Evolutionary conservation across 352 stramenopile genomes (phyloP).

Genomic region (Thalassiosira mediterranea): DNA sequence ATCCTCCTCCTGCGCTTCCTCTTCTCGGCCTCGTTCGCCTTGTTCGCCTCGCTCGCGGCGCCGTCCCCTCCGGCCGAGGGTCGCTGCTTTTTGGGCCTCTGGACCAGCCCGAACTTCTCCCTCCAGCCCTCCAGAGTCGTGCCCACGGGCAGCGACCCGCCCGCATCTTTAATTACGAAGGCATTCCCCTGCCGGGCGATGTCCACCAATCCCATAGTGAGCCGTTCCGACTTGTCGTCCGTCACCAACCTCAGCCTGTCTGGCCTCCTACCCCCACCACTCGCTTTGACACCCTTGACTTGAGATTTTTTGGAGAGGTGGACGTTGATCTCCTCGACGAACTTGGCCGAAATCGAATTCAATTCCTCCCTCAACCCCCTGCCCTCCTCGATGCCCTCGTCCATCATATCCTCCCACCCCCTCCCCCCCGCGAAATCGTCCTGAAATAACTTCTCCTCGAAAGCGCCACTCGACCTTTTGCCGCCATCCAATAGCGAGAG

Average conservation of each 20-base stretch:
- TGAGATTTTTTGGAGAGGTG: neutral
- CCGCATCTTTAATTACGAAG: slow-evolving; percentile 32
- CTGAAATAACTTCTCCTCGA: slow-evolving; percentile 30
- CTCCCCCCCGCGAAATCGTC: neutral
- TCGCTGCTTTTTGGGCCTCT: neutral
- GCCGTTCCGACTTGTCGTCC: slow-evolving; percentile 49
- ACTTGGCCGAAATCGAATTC: slow-evolving; percentile 17
- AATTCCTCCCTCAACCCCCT: slow-evolving; percentile 21
- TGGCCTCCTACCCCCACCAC: too few species aligned
- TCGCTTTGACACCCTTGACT: neutral
- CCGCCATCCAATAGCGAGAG: slow-evolving; percentile 13
- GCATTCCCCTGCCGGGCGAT: slow-evolving; percentile 37
- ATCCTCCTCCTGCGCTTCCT: slow-evolving; percentile 34
- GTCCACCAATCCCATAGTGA: slow-evolving; percentile 36
- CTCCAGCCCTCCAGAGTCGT: slow-evolving; percentile 42
- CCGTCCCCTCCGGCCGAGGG: neutral
- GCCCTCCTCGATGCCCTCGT: slow-evolving; percentile 1
- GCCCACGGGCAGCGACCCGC: slow-evolving; percentile 45
- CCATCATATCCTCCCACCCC: slow-evolving; percentile 1
- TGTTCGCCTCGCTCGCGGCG: neutral
- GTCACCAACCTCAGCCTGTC: slow-evolving; percentile 33
- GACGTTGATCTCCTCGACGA: slow-evolving; percentile 34
- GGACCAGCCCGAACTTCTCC: slow-evolving; percentile 34
- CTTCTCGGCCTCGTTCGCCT: neutral
- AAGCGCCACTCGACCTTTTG: too few species aligned